Evolutionary conservation across 192 early-diverging fungal genomes (phyloP).

Genomic region (Umbelopsis isabellina): DNA sequence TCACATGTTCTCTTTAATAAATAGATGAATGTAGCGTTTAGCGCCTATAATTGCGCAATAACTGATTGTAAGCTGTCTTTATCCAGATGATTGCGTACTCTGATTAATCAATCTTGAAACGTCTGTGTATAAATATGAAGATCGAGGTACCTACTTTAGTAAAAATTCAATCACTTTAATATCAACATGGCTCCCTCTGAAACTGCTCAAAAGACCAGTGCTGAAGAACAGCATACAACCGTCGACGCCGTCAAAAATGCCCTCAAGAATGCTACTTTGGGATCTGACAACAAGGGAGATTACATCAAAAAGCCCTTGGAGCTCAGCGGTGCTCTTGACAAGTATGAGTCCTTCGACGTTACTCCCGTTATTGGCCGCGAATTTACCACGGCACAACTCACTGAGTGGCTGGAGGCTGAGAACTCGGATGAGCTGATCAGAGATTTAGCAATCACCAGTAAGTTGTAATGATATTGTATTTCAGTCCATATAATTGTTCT

Average conservation of each 20-base stretch:
- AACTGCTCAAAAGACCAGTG: background rate
- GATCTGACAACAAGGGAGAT: background rate
- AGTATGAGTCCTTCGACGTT: conserved; percentile 4
- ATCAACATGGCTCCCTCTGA: background rate
- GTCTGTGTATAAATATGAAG: too few relatives aligned
- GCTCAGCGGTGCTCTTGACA: background rate
- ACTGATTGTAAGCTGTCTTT: too few relatives aligned
- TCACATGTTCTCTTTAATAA: too few relatives aligned
- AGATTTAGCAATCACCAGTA: conserved; percentile 12
- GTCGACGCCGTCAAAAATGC: background rate
- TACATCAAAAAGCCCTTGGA: conserved; percentile 9
- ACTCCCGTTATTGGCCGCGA: conserved; percentile 3
- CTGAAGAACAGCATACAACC: background rate
- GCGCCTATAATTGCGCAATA: too few relatives aligned
- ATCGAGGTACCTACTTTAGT: too few relatives aligned
- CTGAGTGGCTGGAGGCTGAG: background rate
- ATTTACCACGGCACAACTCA: background rate
- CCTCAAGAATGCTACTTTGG: background rate
- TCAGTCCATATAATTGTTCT: background rate
- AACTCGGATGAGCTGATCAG: conserved; percentile 10
- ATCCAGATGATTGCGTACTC: too few relatives aligned
- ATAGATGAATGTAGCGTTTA: too few relatives aligned
- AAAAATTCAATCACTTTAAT: background rate
- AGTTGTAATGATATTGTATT: background rate
- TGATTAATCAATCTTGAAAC: too few relatives aligned